Conservation (phyloP, 1,284 basidiomycete genomes). For the Ganoderma leucocontextum region DNA sequence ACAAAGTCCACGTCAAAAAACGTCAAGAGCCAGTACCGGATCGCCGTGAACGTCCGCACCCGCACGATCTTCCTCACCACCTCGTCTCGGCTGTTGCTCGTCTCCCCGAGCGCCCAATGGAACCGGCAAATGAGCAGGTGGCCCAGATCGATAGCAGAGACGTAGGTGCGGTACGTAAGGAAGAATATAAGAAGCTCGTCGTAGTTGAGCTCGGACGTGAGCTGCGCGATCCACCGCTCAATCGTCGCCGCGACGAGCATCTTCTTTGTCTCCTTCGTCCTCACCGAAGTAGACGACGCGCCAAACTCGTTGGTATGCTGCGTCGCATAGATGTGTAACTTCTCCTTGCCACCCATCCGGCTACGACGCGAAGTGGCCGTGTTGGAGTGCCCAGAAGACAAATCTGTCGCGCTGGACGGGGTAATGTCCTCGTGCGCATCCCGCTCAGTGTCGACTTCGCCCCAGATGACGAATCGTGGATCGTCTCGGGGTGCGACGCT, state of each 20-base stretch:
- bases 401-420: constrained; percentile 57
- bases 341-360: constrained; percentile 16
- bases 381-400: constrained; percentile 51
- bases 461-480: constrained; percentile 90
- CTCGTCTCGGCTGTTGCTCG: constrained; percentile 63
- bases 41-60: constrained; percentile 86
- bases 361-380: constrained; percentile 28
- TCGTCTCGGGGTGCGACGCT: constrained; percentile 80
- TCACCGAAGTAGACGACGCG: constrained; percentile 36
- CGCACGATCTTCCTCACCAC: constrained; percentile 78
- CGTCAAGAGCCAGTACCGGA: constrained; percentile 86
- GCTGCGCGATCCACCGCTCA: constrained; percentile 89
- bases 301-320: constrained; percentile 45
- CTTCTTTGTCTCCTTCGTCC: constrained; percentile 45
- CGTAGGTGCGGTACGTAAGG: constrained; percentile 86
- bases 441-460: constrained; percentile 54
- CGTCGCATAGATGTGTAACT: constrained; percentile 22
- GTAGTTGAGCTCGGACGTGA: constrained; percentile 84
- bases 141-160: constrained; percentile 78
- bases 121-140: constrained; percentile 85
- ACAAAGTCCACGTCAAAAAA: constrained; percentile 90
- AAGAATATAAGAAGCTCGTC: constrained; percentile 88
- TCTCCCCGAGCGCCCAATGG: constrained; percentile 81
- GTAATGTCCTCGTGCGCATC: constrained; percentile 52
- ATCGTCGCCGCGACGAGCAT: constrained; percentile 86